Evolutionary conservation across 2,329 filamentous ascomycete genomes (phyloP), one percentile per base, ranked within the genome.

Genomic region (Fusarium secorum): DNA sequence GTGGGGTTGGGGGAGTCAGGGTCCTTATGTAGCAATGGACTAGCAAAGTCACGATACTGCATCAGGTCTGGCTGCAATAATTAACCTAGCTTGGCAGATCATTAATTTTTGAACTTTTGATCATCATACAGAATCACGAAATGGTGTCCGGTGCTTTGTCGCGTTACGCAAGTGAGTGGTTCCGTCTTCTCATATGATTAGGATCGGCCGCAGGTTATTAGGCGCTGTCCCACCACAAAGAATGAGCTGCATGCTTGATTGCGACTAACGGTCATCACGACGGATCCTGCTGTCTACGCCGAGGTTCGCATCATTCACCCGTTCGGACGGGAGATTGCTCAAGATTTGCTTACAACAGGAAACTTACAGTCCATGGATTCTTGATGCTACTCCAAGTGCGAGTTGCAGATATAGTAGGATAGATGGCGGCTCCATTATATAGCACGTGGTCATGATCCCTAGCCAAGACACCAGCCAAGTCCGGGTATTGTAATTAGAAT

Each of bases 1-100:
- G 69, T 72, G 69, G 69, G 69, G 66, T 72, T 70, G 53, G 59
- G 60, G 56, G 53, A 72, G 60, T 71, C 54, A 72, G 69, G 69
- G 69, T 72, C 69, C 44, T 45, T 36, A 44, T 14, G 32, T 38
- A 42, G 52, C 54, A 54, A 56, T 60, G 44, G 57, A 57, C 65
- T 71, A 71, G 63, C 45, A 70, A 18, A 42, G 54, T 66, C 64
- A 66, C 68, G 60, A 72, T 49, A 39, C 60, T 63, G 44, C 48
- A 60, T 69, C 42, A 39, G 65, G 52, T 26, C 44, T 55, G 60
- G 54, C 36, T 42, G 45, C 32, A 60, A 42, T 33, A 28, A 53
- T 59, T 30, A 45, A 68, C 24, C 49, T 63, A 39, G 42, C 48
- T 36, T 48, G 59, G 64, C 33, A 63, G 57, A 68, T 68, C 49